A percentile compares a stretch with the other conserved stretches of the same genome.
Evolutionary conservation across 2,329 filamentous ascomycete species (phyloP).

Genomic region (Colletotrichum acutatum): DNA sequence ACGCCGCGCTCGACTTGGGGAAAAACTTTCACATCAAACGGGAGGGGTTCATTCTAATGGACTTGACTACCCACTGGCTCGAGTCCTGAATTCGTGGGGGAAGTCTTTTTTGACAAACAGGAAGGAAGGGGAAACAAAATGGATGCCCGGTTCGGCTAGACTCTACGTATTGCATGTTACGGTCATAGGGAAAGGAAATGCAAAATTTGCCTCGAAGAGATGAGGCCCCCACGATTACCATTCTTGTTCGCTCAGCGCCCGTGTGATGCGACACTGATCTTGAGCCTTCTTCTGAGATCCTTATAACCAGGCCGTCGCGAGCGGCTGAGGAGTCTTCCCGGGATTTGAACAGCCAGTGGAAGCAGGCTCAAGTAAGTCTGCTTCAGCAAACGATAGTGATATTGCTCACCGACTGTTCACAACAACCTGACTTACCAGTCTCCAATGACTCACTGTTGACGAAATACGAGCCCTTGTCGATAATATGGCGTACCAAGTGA

Average conservation of each 20-base stretch:
- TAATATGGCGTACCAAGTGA: neutral
- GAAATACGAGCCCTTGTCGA: neutral
- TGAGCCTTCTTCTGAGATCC: neutral
- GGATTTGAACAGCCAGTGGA: neutral
- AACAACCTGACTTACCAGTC: neutral
- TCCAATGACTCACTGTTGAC: neutral
- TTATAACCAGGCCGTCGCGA: no score
- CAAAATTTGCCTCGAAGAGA: constrained; percentile 42
- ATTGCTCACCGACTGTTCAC: neutral
- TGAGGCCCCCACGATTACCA: constrained; percentile 7
- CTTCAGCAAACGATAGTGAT: neutral
- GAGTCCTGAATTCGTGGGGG: constrained; percentile 38
- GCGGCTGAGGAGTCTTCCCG: no score
- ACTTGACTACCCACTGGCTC: constrained; percentile 27
- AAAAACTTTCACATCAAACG: constrained; percentile 7
- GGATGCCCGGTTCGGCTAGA: constrained; percentile 39
- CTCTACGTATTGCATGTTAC: constrained; percentile 55
- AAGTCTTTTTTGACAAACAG: constrained; percentile 35
- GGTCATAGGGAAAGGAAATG: constrained; percentile 60
- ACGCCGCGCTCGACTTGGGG: constrained; percentile 33
- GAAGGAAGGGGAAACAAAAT: constrained; percentile 37
- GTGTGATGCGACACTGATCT: neutral
- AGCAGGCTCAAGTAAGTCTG: neutral
- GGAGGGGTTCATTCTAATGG: constrained; percentile 31
- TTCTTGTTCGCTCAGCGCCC: neutral